A percentile compares a stretch with the other conserved stretches of the same genome.
These are phyloP conservation scores for Suillus americanus DNA, from an alignment of 768 basidiomycete genomes.

Conservation along the genomic window DNA sequence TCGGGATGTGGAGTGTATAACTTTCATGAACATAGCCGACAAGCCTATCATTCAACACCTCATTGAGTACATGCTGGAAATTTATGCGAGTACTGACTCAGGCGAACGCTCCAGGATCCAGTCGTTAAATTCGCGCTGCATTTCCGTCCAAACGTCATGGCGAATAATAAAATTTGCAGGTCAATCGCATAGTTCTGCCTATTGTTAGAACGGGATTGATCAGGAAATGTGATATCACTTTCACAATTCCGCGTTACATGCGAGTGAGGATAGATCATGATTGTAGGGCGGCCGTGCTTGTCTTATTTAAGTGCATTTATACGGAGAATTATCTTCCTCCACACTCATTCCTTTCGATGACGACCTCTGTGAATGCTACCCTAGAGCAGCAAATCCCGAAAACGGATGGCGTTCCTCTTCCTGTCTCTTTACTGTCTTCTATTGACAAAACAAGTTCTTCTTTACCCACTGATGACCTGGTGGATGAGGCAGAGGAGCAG, in stretches of 20 bases:
- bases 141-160: background rate
- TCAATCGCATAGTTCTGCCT: background rate
- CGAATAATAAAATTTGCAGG: background rate
- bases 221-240: background rate
- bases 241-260: background rate
- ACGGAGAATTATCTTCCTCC: background rate
- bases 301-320: background rate
- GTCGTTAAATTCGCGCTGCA: background rate
- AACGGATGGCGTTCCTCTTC: background rate
- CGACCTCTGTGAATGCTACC: background rate
- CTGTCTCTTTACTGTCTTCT: background rate
- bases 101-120: background rate
- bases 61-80: background rate
- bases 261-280: background rate
- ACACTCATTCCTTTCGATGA: background rate
- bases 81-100: background rate
- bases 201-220: background rate
- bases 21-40: background rate
- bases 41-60: too few species aligned
- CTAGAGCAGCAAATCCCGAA: background rate
- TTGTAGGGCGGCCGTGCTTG: background rate
- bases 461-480: conserved; percentile 5
- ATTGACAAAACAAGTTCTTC: background rate
- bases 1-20: background rate
- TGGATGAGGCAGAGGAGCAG: conserved; percentile 11